Evolutionary conservation across 2,329 filamentous ascomycete genomes (phyloP), one percentile per base, ranked within the genome.

Genomic region (Lizonia empirigonia): DNA sequence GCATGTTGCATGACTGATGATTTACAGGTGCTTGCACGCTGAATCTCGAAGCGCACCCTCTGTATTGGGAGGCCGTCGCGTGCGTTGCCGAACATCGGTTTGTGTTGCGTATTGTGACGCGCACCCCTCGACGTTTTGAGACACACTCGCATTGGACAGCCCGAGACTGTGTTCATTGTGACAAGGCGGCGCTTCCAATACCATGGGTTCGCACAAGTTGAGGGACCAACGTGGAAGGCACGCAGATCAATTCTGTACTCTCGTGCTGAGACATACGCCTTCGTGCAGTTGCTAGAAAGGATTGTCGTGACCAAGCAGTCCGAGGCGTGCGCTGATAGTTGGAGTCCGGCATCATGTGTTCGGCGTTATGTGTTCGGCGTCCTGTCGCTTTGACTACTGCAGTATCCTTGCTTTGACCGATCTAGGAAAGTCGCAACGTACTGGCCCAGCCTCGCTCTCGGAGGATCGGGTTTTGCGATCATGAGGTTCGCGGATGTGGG

Each of bases 81-180:
- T 55, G 41, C 48, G 34, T 46, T 46, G 19, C 24, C 37, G 62
- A 60, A 58, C 49, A 41, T 48, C 40, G 53, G 55, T 60, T 56
- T 57, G 64, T 56, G 39, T 41, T 49, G 58, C 57, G 37, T 50
- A 30, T 53, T 59, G 58, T 55, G 26, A 56, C 39, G 32, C 44
- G 53, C 53, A 53, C 45, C 50, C 44, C 44, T 44, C 30, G 18
- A 58, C 53, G 22, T 53, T 59, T 53, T 44, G 46, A 60, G 60
- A 62, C 56, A 60, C 15, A 29, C 36, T 37, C 51, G 49, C 58
- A 56, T 63, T 27, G 46, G 40, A 42, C 9, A 48, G 33, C 35
- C 38, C 39, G 33, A 50, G 32, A 37, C 10, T 56, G 38, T 42
- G 36, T 56, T 39, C 44, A 32, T 44, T 51, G 37, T 55, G 34